A percentile compares a stretch with the other conserved stretches of the same genome.
Evolutionary conservation across 2,329 filamentous ascomycete species (phyloP).

Genomic region (Aspergillus floridensis): DNA sequence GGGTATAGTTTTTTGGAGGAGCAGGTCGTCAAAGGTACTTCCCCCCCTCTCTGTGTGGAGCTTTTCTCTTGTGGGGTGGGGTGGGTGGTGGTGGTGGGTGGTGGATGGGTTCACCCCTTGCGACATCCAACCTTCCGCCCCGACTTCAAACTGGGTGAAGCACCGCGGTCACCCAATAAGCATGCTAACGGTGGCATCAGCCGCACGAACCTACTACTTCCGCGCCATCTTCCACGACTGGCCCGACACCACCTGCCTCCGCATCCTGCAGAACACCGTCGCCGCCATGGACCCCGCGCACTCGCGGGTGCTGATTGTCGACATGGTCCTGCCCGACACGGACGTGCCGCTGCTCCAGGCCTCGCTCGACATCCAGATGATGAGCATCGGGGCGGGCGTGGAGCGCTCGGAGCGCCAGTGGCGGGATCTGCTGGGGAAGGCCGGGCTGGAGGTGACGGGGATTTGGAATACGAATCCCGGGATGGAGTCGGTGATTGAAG

Average conservation of each 20-base stretch:
- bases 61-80: no score
- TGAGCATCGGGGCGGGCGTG: constrained; percentile 35
- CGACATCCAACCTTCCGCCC: no score
- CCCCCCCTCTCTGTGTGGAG: background rate
- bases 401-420: constrained; percentile 36
- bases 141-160: no score
- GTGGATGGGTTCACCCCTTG: no score
- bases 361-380: constrained; percentile 40
- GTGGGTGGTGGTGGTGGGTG: no score
- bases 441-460: constrained; percentile 29
- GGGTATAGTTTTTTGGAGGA: constrained; percentile 34
- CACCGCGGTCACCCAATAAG: no score
- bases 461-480: constrained; percentile 28
- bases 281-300: constrained; percentile 31
- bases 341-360: constrained; percentile 28
- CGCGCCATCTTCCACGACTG: constrained; percentile 41
- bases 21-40: constrained; percentile 30
- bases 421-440: constrained; percentile 27
- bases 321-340: constrained; percentile 35
- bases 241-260: constrained; percentile 33
- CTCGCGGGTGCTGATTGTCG: constrained; percentile 36
- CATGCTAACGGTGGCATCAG: constrained; percentile 1
- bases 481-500: constrained; percentile 33
- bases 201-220: constrained; percentile 37
- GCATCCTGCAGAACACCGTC: constrained; percentile 33